A percentile compares a stretch with the other conserved stretches of the same genome.
These are phyloP conservation scores for Picea glauca DNA, from an alignment of 75 land plant genomes.

Conservation along the genomic window DNA sequence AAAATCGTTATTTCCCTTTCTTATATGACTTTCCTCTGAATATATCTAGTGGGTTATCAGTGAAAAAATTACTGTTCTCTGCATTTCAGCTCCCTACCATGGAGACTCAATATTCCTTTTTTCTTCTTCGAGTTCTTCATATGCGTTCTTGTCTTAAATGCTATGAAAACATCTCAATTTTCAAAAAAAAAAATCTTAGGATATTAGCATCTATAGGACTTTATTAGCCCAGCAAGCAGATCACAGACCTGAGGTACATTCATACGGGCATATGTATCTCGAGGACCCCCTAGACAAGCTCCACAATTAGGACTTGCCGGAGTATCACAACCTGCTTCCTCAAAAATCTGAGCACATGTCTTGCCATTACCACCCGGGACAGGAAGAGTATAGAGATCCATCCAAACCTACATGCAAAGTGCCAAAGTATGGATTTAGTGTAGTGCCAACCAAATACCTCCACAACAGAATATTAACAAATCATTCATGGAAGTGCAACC, in stretches of 20 bases:
- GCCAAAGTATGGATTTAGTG: background rate
- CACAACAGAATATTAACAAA: background rate
- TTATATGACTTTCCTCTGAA: no score
- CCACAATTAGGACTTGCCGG: slow-evolving; percentile 94
- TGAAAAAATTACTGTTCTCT: background rate
- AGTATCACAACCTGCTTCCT: slow-evolving; percentile 95
- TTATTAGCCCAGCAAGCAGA: background rate
- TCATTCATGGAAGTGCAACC: background rate
- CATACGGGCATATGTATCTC: slow-evolving; percentile 95
- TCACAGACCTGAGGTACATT: slow-evolving; percentile 76
- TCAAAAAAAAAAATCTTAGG: background rate
- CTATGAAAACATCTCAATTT: background rate
- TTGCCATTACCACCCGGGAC: slow-evolving; percentile 94
- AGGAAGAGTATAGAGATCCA: slow-evolving; percentile 81
- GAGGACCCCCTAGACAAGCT: slow-evolving; percentile 96
- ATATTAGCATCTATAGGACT: slow-evolving; percentile 3
- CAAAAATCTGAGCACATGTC: slow-evolving; percentile 95
- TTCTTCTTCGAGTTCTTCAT: background rate
- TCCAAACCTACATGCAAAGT: slow-evolving; percentile 63
- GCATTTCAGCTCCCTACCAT: background rate
- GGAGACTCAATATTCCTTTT: background rate
- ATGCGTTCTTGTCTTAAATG: background rate
- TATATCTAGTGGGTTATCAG: no score
- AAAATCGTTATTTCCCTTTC: no score
- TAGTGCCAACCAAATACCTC: background rate